Evolutionary conservation across 164 flowering plant genomes (phyloP), one percentile per base, ranked within the genome.

Genomic region (Magnolia kwangsiensis): DNA sequence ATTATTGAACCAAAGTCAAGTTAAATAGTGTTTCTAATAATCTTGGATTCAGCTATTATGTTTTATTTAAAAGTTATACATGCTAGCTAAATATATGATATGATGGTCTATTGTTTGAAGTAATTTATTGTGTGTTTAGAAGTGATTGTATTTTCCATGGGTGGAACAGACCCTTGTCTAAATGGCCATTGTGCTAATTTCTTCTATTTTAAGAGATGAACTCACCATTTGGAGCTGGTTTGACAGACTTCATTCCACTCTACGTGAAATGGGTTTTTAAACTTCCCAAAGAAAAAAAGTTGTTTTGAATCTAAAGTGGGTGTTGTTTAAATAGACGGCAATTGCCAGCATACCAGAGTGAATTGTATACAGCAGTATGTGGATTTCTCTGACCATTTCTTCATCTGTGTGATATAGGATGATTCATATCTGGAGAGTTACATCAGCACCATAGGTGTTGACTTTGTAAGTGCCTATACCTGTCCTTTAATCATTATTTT

Each of bases 361-460:
- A 11, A 16, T 55, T 55, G 61, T 16, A 55, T 55, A 1, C 3
- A 55, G 13, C 11, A 55, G 61, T 55, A 11, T 24, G 31, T 24
- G 16, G 16, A 24, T 66, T 69, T 29, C 21, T 16, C 71, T 69
- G 71, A 69, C 19, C 50, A 13, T 16, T 69, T 55, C 58, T 63
- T 7, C 16, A 50, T 51, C 49, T 76, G 50, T 81, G 67, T 67
- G 20, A 63, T 79, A n/a, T 86, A 94, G 98, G 97, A 95, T 84
- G 97, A 95, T 80, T 95, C 98, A 23, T 95, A 95, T 78, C 83
- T 91, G 80, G 98, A 94, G 71, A 91, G 98, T 80, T 92, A 91
- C 87, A 94, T 92, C 82, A 92, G 98, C 76, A 94, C 98, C 73
- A 92, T 94, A 72, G 97, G 97, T 51, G 98, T 94, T 67, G 98